Conservation (phyloP, 306 rosid genomes). For the Hippophae gyantsensis region DNA sequence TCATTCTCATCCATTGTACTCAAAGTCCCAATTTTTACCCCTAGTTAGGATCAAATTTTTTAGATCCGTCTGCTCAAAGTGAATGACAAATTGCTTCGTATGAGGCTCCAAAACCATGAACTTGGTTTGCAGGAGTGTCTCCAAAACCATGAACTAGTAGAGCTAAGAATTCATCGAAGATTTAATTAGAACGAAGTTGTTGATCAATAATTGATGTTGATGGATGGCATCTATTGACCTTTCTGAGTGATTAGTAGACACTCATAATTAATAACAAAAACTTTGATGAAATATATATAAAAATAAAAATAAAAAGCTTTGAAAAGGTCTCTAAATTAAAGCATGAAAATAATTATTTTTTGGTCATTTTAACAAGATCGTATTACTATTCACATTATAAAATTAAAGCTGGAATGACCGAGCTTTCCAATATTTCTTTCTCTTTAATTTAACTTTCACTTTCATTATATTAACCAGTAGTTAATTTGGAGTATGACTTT, state of each 20-base stretch:
- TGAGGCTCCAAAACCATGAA: too few species aligned
- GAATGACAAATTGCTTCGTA: too few species aligned
- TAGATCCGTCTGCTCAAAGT: too few species aligned
- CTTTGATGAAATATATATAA: conserved; percentile 14
- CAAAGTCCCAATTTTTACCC: too few species aligned
- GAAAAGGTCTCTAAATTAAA: neutral
- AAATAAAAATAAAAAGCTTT: neutral
- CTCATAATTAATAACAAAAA: conserved; percentile 3
- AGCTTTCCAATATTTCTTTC: conserved; percentile 5
- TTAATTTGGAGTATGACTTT: too few species aligned
- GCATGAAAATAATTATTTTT: conserved; percentile 7
- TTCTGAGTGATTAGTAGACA: conserved; percentile 15
- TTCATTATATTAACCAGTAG: neutral
- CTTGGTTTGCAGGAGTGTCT: too few species aligned
- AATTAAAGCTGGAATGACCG: conserved; percentile 6
- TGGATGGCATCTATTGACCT: neutral
- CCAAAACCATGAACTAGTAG: too few species aligned
- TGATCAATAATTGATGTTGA: too few species aligned
- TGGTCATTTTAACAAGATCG: conserved; percentile 27
- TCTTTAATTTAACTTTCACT: neutral
- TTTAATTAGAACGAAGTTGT: too few species aligned
- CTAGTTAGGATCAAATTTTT: too few species aligned
- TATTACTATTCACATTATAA: conserved; percentile 7
- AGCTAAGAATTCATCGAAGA: too few species aligned
- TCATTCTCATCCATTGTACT: too few species aligned